A percentile compares a stretch with the other conserved stretches of the same genome.
Evolutionary conservation across 1,284 basidiomycete genomes (phyloP).

Genomic region (Leccinum huronense): DNA sequence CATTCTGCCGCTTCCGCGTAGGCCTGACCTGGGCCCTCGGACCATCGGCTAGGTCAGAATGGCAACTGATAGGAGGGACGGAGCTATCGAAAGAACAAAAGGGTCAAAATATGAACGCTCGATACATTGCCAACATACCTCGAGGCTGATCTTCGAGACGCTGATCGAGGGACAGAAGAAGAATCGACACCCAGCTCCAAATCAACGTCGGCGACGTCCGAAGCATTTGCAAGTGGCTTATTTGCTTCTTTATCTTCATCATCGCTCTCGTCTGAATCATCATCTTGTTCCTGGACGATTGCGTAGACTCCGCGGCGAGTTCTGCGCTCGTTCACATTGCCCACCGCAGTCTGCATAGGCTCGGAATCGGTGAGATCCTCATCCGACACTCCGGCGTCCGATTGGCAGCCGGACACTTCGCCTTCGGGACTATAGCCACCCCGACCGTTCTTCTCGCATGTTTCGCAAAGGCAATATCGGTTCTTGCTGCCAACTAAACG

Average conservation of each 20-base stretch:
- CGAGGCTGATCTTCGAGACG: slow-evolving; percentile 29
- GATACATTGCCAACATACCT: slow-evolving; percentile 28
- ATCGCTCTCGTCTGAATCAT: slow-evolving; percentile 54
- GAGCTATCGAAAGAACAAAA: slow-evolving; percentile 24
- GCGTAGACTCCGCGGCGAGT: slow-evolving; percentile 78
- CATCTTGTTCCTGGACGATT: slow-evolving; percentile 54
- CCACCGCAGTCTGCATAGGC: slow-evolving; percentile 37
- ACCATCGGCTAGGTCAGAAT: slow-evolving; percentile 23
- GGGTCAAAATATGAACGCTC: slow-evolving; percentile 16
- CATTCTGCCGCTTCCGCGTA: slow-evolving; percentile 53
- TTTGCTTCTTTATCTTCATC: slow-evolving; percentile 48
- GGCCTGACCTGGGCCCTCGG: slow-evolving; percentile 45
- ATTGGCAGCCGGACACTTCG: slow-evolving; percentile 46
- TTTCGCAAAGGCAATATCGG: slow-evolving; percentile 85
- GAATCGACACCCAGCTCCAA: slow-evolving; percentile 52
- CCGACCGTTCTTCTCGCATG: slow-evolving; percentile 73
- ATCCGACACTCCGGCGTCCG: slow-evolving; percentile 45
- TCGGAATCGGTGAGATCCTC: slow-evolving; percentile 42
- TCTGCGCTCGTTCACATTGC: slow-evolving; percentile 67
- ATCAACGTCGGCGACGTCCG: slow-evolving; percentile 48
- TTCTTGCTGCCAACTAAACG: slow-evolving; percentile 78
- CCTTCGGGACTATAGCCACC: slow-evolving; percentile 74
- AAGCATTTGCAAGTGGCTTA: slow-evolving; percentile 44
- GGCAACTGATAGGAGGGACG: slow-evolving; percentile 26
- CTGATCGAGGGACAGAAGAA: slow-evolving; percentile 26